These are phyloP conservation scores for Sporothrix brasiliensis DNA, from an alignment of 2,329 filamentous ascomycete genomes.

Conservation along the genomic window DNA sequence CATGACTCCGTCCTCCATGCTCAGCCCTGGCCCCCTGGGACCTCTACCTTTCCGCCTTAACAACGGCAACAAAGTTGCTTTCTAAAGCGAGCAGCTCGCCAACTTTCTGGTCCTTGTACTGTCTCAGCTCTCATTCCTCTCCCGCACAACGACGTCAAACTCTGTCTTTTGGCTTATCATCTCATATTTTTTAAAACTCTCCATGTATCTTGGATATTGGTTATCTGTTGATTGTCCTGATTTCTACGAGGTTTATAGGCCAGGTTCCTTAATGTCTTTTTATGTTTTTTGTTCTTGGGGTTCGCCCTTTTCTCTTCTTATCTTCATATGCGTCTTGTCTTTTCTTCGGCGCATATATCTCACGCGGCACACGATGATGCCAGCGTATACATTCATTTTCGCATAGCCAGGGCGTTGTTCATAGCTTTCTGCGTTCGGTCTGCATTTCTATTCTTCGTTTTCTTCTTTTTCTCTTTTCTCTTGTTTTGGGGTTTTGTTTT, in stretches of 20 bases:
- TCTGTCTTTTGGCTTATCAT: not conserved
- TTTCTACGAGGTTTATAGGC: no score
- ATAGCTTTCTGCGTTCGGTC: conserved; percentile 12
- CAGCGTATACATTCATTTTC: conserved; percentile 28
- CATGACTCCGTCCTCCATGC: conserved; percentile 41
- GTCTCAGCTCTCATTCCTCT: not conserved
- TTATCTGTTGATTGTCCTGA: not conserved
- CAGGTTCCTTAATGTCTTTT: no score
- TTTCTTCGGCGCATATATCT: conserved; percentile 21
- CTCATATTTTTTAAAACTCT: not conserved
- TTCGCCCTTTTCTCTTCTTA: not conserved
- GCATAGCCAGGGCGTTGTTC: conserved; percentile 30
- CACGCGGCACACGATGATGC: conserved; percentile 1
- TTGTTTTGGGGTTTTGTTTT: not conserved
- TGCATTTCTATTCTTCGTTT: not conserved
- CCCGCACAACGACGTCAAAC: not conserved
- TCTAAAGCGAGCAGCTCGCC: conserved; percentile 30
- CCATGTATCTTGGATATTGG: not conserved
- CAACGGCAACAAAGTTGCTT: conserved; percentile 41
- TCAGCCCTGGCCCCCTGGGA: conserved; percentile 39
- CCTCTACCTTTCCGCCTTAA: conserved; percentile 41
- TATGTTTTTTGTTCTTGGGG: not conserved
- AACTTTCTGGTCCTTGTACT: not conserved
- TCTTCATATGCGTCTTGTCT: not conserved
- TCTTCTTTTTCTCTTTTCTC: not conserved